A percentile compares a stretch with the other conserved stretches of the same genome.
Conservation (phyloP, 768 basidiomycete genomes). For the Clitopilus passeckerianus region DNA sequence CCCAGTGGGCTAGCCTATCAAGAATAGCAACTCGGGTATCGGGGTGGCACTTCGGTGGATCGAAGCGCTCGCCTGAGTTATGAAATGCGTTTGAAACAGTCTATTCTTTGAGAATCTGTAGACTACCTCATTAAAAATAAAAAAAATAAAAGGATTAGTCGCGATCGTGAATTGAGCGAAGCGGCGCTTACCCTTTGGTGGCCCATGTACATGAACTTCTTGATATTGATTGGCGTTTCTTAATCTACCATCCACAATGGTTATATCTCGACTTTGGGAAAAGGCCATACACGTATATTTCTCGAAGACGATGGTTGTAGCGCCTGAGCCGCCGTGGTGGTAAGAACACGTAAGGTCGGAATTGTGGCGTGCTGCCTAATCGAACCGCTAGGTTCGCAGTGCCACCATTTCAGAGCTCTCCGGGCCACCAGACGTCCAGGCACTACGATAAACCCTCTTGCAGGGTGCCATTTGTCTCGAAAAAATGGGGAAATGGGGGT, state of each 20-base stretch:
- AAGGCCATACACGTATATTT: too few relatives aligned
- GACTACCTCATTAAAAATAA: neutral
- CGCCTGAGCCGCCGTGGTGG: too few relatives aligned
- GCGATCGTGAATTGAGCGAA: neutral
- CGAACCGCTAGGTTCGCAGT: too few relatives aligned
- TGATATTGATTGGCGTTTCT: neutral
- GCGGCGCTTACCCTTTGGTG: neutral
- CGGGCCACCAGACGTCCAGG: too few relatives aligned
- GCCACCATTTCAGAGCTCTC: too few relatives aligned
- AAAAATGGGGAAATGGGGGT: too few relatives aligned
- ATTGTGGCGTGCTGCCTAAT: too few relatives aligned
- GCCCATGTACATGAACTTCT: neutral
- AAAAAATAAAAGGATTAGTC: neutral
- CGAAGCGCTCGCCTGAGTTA: neutral
- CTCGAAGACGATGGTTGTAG: too few relatives aligned
- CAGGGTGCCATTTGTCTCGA: too few relatives aligned
- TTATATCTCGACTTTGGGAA: too few relatives aligned
- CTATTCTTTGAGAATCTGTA: neutral
- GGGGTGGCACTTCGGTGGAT: neutral
- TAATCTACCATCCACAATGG: neutral
- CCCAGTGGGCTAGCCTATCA: neutral
- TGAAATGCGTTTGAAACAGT: neutral
- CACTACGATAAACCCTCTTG: too few relatives aligned
- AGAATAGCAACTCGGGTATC: neutral
- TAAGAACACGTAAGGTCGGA: too few relatives aligned